phyloP scores from a whole-genome alignment of 345 rosid species.

The Dipteronia sinensis region DNA sequence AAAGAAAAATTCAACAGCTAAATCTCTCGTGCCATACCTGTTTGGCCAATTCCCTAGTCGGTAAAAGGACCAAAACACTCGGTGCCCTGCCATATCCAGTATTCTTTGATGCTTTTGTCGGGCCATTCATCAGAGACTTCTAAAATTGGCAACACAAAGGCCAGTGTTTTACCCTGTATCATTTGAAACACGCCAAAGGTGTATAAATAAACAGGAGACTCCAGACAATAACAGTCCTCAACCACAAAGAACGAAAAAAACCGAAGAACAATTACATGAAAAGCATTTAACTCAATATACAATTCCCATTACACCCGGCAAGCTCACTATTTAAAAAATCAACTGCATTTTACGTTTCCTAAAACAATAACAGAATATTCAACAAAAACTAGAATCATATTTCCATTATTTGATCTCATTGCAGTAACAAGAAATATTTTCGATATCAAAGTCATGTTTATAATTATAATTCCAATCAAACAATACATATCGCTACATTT shows the following conservation, averaged over 20 bases:
- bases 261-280: not conserved
- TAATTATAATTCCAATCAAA: no score
- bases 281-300: not conserved
- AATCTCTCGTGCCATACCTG: constrained; percentile 48
- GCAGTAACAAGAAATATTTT: not conserved
- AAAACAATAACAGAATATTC: not conserved
- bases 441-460: no score
- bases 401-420: not conserved
- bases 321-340: not conserved
- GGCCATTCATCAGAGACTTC: constrained; percentile 86
- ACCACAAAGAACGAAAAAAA: no score
- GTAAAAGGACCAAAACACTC: constrained; percentile 86
- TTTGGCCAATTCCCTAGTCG: constrained; percentile 91
- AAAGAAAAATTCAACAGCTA: not conserved
- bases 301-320: not conserved
- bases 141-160: constrained; percentile 93
- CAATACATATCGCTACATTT: no score
- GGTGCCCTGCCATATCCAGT: constrained; percentile 88
- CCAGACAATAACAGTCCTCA: not conserved
- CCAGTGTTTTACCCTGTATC: constrained; percentile 89
- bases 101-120: constrained; percentile 53
- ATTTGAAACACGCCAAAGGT: not conserved
- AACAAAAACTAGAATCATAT: not conserved
- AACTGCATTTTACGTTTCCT: not conserved
- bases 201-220: not conserved